phyloP scores from a whole-genome alignment of 345 rosid species.

The Syzygium jambos region DNA sequence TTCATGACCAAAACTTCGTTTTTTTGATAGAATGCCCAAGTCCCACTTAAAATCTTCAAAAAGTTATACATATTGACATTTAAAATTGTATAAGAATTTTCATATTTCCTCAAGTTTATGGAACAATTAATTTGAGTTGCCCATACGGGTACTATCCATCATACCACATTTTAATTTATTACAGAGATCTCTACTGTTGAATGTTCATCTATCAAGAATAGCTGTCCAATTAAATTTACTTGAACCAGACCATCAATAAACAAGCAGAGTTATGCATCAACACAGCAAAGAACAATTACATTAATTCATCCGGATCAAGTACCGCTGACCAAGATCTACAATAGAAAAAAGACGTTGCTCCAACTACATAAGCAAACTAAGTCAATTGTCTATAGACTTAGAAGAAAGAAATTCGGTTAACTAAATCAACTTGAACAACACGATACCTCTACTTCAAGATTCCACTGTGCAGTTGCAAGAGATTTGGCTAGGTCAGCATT shows the following conservation, averaged over 20 bases:
- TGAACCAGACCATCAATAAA: background rate
- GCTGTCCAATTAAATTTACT: background rate
- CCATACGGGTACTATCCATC: background rate
- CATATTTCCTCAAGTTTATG: background rate
- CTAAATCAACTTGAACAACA: constrained; percentile 7
- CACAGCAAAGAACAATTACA: background rate
- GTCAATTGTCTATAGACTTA: background rate
- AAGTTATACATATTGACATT: background rate
- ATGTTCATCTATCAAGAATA: background rate
- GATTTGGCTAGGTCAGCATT: constrained; percentile 88
- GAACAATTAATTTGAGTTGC: background rate
- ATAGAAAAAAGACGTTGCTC: background rate
- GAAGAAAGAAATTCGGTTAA: background rate
- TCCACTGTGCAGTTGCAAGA: constrained; percentile 74
- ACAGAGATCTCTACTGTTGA: background rate
- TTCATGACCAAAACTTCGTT: background rate
- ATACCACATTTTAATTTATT: background rate
- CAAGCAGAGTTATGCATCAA: background rate
- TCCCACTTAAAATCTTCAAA: background rate
- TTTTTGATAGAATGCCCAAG: background rate
- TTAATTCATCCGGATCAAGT: background rate
- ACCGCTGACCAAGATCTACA: background rate
- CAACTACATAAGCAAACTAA: background rate
- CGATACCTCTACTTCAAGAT: constrained; percentile 82
- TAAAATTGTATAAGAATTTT: background rate